These are phyloP conservation scores for Geotrichum klebahnii DNA, from an alignment of 1,139 yeast genomes.

Conservation along the genomic window DNA sequence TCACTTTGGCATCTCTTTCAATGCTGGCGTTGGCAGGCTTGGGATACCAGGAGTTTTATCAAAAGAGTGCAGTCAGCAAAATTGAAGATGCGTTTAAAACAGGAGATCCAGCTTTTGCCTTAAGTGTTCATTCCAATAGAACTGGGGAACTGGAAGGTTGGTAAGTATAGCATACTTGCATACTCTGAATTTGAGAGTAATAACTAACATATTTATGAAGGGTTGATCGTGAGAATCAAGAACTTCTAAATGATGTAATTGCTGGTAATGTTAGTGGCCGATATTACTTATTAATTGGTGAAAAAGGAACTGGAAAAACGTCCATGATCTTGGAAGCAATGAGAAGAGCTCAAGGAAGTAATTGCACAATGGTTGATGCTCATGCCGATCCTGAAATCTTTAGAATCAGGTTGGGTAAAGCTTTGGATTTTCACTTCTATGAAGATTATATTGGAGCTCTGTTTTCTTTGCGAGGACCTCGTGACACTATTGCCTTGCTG, in stretches of 20 bases:
- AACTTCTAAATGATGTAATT: constrained; percentile 59
- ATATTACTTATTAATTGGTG: constrained; percentile 71
- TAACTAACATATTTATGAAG: constrained; percentile 20
- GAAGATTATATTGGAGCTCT: constrained; percentile 82
- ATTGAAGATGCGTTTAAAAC: constrained; percentile 64
- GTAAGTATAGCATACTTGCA: constrained; percentile 15
- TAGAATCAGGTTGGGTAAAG: constrained; percentile 69
- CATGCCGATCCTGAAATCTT: constrained; percentile 85
- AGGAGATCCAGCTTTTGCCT: constrained; percentile 54
- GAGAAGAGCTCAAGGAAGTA: constrained; percentile 57
- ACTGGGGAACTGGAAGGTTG: constrained; percentile 42
- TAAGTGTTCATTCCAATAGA: constrained; percentile 51
- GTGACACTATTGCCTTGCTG: constrained; percentile 76
- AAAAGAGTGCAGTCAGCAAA: constrained; percentile 56
- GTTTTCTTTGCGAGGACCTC: constrained; percentile 78
- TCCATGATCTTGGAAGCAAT: constrained; percentile 68
- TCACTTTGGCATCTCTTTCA: constrained; percentile 68
- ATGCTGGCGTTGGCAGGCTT: constrained; percentile 71
- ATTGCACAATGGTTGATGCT: constrained; percentile 73
- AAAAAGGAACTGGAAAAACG: constrained; percentile 83
- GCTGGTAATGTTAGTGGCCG: constrained; percentile 61
- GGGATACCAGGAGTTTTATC: constrained; percentile 61
- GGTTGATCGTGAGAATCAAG: constrained; percentile 68
- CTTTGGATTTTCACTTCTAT: constrained; percentile 65
- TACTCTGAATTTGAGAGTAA: not conserved